phyloP scores from a whole-genome alignment of 768 basidiomycete genomes.

The Lyophyllum shimeji region DNA sequence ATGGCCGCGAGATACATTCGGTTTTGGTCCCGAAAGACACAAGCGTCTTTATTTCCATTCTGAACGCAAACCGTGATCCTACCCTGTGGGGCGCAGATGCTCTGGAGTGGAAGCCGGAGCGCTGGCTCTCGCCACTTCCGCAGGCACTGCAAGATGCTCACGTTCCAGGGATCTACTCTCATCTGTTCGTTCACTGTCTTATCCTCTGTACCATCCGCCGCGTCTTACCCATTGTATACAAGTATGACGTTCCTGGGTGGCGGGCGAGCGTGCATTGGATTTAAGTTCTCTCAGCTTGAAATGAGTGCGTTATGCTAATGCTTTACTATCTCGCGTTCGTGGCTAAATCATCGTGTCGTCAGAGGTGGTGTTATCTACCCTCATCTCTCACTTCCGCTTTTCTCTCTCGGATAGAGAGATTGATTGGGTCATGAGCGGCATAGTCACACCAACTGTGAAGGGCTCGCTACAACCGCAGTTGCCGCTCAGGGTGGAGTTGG shows the following conservation, averaged over 20 bases:
- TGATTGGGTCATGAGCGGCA: conserved; percentile 2
- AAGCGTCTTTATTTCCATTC: neutral
- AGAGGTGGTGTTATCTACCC: conserved; percentile 6
- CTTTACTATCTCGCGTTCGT: neutral
- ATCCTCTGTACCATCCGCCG: no score
- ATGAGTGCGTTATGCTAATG: neutral
- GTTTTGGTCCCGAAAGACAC: neutral
- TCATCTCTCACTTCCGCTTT: conserved; percentile 29
- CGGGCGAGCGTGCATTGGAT: conserved; percentile 29
- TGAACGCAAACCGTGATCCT: conserved; percentile 14
- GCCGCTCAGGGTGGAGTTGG: conserved; percentile 8
- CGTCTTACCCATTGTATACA: no score
- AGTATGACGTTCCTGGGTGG: conserved; percentile 37
- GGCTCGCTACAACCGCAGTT: neutral
- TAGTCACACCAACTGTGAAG: neutral
- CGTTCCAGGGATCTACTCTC: conserved; percentile 24
- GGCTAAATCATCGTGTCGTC: neutral
- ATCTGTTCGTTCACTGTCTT: conserved; percentile 17
- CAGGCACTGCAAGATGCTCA: conserved; percentile 21
- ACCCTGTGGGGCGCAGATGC: conserved; percentile 42
- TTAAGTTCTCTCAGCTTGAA: neutral
- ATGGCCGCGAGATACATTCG: conserved; percentile 2
- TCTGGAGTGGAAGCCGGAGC: conserved; percentile 38
- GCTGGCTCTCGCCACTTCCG: conserved; percentile 35
- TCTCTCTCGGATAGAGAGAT: neutral